These are phyloP conservation scores for Pythium phragmiticola DNA, from an alignment of 352 stramenopile genomes.

Conservation along the genomic window DNA sequence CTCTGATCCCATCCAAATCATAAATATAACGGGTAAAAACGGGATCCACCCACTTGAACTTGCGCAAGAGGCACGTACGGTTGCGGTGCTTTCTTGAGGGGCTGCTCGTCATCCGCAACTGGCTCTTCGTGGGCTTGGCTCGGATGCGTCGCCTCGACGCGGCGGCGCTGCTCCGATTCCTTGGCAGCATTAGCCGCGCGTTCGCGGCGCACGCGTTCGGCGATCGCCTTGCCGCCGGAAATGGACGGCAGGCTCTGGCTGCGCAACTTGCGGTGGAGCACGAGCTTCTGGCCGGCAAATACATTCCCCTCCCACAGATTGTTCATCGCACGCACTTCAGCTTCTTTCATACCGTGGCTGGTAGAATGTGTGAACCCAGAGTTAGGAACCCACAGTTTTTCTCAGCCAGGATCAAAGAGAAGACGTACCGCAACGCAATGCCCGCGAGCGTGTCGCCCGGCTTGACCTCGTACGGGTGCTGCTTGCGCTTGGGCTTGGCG, in stretches of 20 bases:
- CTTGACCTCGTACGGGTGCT: constrained; percentile 39
- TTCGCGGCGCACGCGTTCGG: neutral
- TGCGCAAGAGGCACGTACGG: constrained; percentile 9
- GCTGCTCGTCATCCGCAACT: constrained; percentile 11
- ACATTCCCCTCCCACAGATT: constrained; percentile 44
- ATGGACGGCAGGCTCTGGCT: constrained; percentile 41
- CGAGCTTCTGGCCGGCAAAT: constrained; percentile 40
- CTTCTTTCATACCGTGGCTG: constrained; percentile 51
- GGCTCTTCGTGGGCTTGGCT: constrained; percentile 25
- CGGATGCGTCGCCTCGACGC: constrained; percentile 1
- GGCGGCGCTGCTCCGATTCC: constrained; percentile 13
- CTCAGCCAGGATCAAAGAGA: neutral
- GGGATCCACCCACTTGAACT: constrained; percentile 1
- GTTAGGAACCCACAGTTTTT: neutral
- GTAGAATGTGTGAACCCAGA: neutral
- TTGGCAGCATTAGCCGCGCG: constrained; percentile 6
- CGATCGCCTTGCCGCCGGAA: constrained; percentile 22
- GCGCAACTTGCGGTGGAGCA: constrained; percentile 44
- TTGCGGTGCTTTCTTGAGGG: constrained; percentile 3
- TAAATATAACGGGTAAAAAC: constrained; percentile 6
- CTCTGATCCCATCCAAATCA: neutral
- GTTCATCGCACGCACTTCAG: constrained; percentile 54
- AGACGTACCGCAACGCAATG: constrained; percentile 39
- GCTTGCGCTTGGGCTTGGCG: constrained; percentile 19
- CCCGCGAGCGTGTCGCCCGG: constrained; percentile 42